Evolutionary conservation across 352 stramenopile genomes (phyloP), one percentile per base, ranked within the genome.

Genomic region (Albugo laibachii): DNA sequence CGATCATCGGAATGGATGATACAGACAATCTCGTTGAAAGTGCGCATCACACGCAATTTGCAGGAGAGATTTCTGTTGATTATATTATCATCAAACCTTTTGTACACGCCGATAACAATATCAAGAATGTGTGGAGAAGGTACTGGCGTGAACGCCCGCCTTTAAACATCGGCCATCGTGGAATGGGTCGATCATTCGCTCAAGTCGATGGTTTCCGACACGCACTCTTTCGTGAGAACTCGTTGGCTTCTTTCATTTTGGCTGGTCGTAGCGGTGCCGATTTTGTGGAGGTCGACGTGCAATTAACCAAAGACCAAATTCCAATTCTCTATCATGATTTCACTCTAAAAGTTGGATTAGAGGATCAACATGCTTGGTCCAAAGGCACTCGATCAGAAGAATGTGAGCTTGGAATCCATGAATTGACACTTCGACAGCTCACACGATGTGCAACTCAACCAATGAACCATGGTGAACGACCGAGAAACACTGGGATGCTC

Each of bases 281-380:
- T 48, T 83, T 82, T 53, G 71, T 88, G 15, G 76, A 88, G 49
- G 85, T 88, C 55, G 76, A 88, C 48, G 76, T 88, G 1, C 76
- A 88, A 52, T 55, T 88, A 27, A 85, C 76, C 11, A 84, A 80
- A 45, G 76, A 88, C 42, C 53, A 61, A 10, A 60, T 88, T 2
- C 76, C 76, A 0, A 63, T 88, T 0, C 56, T 88, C 27, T 88
- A 88, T 54, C 76, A 88, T 50, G 76, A 88, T 49, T 84, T 84
- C 47, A 51, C 73, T 31, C 54, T 88, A 14, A 72, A 67, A 12
- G 66, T 77, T 16, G 72, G 62, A 2, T 49, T 87, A 12, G 69
- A 84, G 48, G 69, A 84, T 54, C 66, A 67, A 16, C 48, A 50
- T 10, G 65, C 65, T 21, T 59, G 59, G 41, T 50, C 61, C 1